These are phyloP conservation scores for Dunaliella primolecta DNA, from an alignment of 139 green algal species.

Conservation along the genomic window DNA sequence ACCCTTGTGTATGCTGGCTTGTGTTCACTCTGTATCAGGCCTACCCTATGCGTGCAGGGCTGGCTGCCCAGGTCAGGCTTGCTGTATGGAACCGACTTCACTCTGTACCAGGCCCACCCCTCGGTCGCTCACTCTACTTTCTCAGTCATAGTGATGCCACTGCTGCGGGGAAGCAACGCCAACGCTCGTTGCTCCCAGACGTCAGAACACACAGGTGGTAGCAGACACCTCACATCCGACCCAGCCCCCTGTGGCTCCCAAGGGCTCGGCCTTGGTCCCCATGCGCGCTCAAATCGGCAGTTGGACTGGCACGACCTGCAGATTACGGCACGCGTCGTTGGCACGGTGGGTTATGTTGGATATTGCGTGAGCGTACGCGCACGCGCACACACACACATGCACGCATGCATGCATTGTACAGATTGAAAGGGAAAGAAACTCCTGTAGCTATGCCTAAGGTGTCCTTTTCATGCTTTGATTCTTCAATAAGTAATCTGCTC, in stretches of 20 bases:
- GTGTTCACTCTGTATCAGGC: background rate
- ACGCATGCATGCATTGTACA: background rate
- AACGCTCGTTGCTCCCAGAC: too few species aligned
- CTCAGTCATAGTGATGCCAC: conserved; percentile 36
- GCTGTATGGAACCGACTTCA: conserved; percentile 59
- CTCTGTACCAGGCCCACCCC: conserved; percentile 57
- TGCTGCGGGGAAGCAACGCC: conserved; percentile 2
- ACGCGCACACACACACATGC: background rate
- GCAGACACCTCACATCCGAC: background rate
- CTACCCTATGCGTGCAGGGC: conserved; percentile 22
- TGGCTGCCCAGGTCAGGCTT: conserved; percentile 58
- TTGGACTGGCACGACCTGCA: conserved; percentile 42
- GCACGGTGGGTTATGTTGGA: conserved; percentile 3
- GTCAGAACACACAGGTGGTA: too few species aligned
- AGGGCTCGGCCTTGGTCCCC: background rate
- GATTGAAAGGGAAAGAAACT: too few species aligned
- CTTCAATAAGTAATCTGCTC: too few species aligned
- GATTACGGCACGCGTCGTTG: conserved; percentile 31
- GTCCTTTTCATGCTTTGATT: too few species aligned
- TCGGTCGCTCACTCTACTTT: conserved; percentile 41
- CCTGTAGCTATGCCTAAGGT: too few species aligned
- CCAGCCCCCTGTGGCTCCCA: background rate
- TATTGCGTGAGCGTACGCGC: too few species aligned
- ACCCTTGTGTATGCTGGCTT: conserved; percentile 13
- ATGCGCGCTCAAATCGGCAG: background rate